phyloP scores from a whole-genome alignment of 129 eudicot species.

The Saussurea involucrata region DNA sequence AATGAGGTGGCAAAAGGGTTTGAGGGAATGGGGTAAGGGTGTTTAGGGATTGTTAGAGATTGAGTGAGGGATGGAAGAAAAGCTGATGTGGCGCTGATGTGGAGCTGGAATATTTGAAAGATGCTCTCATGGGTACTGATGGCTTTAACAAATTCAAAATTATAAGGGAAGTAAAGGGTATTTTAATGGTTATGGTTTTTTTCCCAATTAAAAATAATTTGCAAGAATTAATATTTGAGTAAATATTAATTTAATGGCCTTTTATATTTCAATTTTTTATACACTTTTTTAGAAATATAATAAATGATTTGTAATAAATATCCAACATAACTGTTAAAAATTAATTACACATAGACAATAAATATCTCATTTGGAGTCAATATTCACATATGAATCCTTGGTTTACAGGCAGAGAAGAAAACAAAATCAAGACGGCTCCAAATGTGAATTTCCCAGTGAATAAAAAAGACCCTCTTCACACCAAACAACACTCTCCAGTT shows the following conservation, averaged over 20 bases:
- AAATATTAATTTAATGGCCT: background rate
- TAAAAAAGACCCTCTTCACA: conserved; percentile 16
- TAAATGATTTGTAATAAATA: background rate
- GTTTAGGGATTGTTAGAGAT: no score
- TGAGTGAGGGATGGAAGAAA: no score
- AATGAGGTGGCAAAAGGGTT: no score
- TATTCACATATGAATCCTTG: conserved; percentile 6
- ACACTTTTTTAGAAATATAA: background rate
- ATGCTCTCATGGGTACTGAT: no score
- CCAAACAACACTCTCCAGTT: conserved; percentile 22
- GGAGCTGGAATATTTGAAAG: no score
- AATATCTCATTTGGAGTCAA: conserved; percentile 12
- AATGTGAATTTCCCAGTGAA: conserved; percentile 40
- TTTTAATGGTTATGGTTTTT: background rate
- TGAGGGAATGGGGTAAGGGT: no score
- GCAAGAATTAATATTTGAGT: background rate
- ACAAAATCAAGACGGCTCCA: conserved; percentile 41
- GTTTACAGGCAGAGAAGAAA: background rate
- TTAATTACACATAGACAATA: conserved; percentile 1
- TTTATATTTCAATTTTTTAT: no score
- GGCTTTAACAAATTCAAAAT: background rate
- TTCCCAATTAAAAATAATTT: background rate
- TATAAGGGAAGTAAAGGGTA: background rate
- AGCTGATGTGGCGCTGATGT: no score
- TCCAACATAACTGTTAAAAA: background rate